A percentile compares a stretch with the other conserved stretches of the same genome.
These are phyloP conservation scores for Lenwebbia sp. DNA, from an alignment of 345 rosid species.

Conservation along the genomic window DNA sequence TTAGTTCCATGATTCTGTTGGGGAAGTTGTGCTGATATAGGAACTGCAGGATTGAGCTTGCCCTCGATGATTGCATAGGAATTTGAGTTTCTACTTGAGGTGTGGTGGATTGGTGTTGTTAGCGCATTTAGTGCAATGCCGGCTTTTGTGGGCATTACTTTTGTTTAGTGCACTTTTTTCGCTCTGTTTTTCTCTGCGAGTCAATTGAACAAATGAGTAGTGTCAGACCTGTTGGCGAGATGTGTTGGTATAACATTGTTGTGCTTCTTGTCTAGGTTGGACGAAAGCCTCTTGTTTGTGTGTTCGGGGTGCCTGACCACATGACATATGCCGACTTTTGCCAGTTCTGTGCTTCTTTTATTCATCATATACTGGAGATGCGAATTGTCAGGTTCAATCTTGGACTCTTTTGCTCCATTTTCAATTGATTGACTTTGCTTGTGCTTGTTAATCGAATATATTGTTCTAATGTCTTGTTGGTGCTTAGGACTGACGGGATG, in stretches of 20 bases:
- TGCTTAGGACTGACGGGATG: slow-evolving; percentile 55
- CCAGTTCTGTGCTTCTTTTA: slow-evolving; percentile 83
- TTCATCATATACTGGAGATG: slow-evolving; percentile 72
- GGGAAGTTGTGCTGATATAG: not conserved
- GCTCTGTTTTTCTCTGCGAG: not conserved
- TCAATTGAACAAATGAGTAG: not conserved
- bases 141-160: not conserved
- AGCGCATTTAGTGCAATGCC: not conserved
- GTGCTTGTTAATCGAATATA: not conserved
- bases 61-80: too few relatives aligned
- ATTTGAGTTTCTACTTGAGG: too few relatives aligned
- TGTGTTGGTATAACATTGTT: not conserved
- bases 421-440: not conserved
- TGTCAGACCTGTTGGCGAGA: not conserved
- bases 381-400: slow-evolving; percentile 61
- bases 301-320: slow-evolving; percentile 85
- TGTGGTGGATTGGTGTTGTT: not conserved
- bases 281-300: slow-evolving; percentile 76
- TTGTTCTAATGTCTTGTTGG: not conserved
- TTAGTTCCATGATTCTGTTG: not conserved
- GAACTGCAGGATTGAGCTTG: not conserved
- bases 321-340: slow-evolving; percentile 96
- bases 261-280: slow-evolving; percentile 41
- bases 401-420: not conserved
- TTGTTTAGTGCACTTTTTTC: not conserved